These are phyloP conservation scores for Penicillium arizonense DNA, from an alignment of 495 filamentous ascomycete species.

Conservation along the genomic window DNA sequence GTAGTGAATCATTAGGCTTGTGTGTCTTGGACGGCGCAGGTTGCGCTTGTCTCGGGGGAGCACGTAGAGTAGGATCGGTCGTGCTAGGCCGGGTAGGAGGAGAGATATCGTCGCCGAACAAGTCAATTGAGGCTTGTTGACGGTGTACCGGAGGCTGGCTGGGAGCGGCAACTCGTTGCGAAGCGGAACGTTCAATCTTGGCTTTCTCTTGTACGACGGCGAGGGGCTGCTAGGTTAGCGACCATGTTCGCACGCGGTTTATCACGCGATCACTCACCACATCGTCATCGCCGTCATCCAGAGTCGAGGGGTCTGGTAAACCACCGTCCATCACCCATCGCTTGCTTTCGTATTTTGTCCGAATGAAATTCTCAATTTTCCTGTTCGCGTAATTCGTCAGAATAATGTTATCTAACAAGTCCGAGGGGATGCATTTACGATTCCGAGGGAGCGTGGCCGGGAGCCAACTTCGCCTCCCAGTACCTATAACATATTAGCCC, in stretches of 20 bases:
- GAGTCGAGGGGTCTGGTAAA: slow-evolving; percentile 85
- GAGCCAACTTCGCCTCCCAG: slow-evolving; percentile 93
- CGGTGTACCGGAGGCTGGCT: slow-evolving; percentile 44
- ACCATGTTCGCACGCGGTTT: neutral
- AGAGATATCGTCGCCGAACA: slow-evolving; percentile 61
- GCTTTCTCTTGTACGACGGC: slow-evolving; percentile 73
- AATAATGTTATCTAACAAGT: neutral
- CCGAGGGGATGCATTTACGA: slow-evolving; percentile 50
- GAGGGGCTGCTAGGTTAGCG: slow-evolving; percentile 55
- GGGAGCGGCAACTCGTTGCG: slow-evolving; percentile 44
- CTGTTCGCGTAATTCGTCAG: slow-evolving; percentile 28
- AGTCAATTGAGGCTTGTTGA: slow-evolving; percentile 52
- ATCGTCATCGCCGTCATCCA: slow-evolving; percentile 83
- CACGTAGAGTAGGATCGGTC: slow-evolving; percentile 55
- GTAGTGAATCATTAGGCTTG: slow-evolving; percentile 78
- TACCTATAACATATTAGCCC: slow-evolving; percentile 52
- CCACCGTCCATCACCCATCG: slow-evolving; percentile 97
- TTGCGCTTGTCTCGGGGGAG: slow-evolving; percentile 57
- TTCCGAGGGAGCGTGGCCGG: slow-evolving; percentile 94
- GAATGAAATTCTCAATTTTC: slow-evolving; percentile 99
- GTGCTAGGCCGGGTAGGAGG: slow-evolving; percentile 65
- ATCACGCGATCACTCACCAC: slow-evolving; percentile 46
- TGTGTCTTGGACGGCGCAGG: slow-evolving; percentile 55
- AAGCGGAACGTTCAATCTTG: slow-evolving; percentile 61
- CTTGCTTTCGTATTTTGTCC: slow-evolving; percentile 97